phyloP scores from a whole-genome alignment of 1,284 basidiomycete genomes.

The Microbotryum violaceum region DNA sequence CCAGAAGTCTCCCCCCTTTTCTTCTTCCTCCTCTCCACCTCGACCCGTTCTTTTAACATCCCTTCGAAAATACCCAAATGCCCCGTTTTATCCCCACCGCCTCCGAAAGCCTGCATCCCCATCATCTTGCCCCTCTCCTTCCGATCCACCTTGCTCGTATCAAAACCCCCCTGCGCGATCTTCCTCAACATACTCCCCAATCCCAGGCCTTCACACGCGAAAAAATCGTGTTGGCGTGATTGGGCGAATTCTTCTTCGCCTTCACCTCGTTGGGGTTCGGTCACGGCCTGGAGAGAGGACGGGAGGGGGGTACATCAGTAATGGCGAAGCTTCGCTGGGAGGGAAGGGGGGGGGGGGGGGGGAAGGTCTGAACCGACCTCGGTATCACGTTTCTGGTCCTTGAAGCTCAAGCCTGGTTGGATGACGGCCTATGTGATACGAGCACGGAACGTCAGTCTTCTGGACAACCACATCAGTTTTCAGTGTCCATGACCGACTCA shows the following conservation, averaged over 20 bases:
- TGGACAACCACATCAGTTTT: no score
- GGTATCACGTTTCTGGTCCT: constrained; percentile 29
- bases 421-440: constrained; percentile 14
- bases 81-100: no score
- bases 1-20: no score
- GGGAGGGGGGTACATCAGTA: no score
- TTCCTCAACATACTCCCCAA: constrained; percentile 29
- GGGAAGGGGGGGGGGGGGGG: no score
- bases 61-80: no score
- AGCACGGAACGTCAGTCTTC: not conserved
- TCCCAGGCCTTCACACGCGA: constrained; percentile 29
- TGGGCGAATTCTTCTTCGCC: constrained; percentile 17
- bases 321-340: no score
- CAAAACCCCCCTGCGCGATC: constrained; percentile 1
- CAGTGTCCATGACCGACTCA: not conserved
- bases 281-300: constrained; percentile 13
- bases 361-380: constrained; percentile 10
- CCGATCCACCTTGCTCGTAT: not conserved
- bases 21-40: no score
- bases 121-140: no score
- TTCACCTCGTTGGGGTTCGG: constrained; percentile 26
- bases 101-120: no score
- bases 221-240: constrained; percentile 24
- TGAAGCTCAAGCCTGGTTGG: constrained; percentile 27
- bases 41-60: no score